A percentile compares a stretch with the other conserved stretches of the same genome.
phyloP scores from a whole-genome alignment of 805 yeast species.

The Wickerhamiella spandovensis region DNA sequence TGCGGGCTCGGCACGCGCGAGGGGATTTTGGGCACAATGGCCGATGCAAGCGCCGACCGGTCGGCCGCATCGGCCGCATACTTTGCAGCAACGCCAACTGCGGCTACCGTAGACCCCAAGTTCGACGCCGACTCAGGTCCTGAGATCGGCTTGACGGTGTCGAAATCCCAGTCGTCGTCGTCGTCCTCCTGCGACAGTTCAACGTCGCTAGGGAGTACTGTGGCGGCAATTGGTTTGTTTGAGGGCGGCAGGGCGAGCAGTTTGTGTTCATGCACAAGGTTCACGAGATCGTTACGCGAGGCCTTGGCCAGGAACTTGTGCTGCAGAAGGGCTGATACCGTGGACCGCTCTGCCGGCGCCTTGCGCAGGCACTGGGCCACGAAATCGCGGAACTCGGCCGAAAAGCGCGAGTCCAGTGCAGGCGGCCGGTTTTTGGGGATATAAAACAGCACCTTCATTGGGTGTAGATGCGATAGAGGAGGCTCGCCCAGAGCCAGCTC shows the following conservation, averaged over 20 bases:
- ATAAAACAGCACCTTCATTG: conserved; percentile 40
- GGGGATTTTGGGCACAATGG: neutral
- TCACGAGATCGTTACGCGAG: conserved; percentile 10
- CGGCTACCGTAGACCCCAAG: neutral
- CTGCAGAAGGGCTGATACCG: conserved; percentile 44
- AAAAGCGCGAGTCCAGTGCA: conserved; percentile 23
- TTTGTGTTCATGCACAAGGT: conserved; percentile 9
- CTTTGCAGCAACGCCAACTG: neutral
- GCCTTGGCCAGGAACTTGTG: conserved; percentile 41
- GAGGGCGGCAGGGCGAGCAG: conserved; percentile 1
- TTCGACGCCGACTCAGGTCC: neutral
- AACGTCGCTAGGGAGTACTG: neutral
- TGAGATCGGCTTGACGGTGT: conserved; percentile 21
- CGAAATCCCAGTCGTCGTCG: conserved; percentile 27
- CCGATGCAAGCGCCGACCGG: conserved; percentile 3
- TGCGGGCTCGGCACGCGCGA: conserved; percentile 5
- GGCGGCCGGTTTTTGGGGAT: conserved; percentile 41
- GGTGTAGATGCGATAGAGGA: conserved; percentile 41
- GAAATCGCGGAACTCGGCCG: conserved; percentile 53
- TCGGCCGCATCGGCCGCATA: conserved; percentile 9
- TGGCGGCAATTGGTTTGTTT: neutral
- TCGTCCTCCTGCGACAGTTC: neutral
- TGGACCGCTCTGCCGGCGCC: conserved; percentile 54
- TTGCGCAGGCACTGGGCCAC: conserved; percentile 55
- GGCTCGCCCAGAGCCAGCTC: conserved; percentile 64